A percentile compares a stretch with the other conserved stretches of the same genome.
These are phyloP conservation scores for Ophiorrhiza pumila DNA, from an alignment of 257 asterid genomes.

Conservation along the genomic window DNA sequence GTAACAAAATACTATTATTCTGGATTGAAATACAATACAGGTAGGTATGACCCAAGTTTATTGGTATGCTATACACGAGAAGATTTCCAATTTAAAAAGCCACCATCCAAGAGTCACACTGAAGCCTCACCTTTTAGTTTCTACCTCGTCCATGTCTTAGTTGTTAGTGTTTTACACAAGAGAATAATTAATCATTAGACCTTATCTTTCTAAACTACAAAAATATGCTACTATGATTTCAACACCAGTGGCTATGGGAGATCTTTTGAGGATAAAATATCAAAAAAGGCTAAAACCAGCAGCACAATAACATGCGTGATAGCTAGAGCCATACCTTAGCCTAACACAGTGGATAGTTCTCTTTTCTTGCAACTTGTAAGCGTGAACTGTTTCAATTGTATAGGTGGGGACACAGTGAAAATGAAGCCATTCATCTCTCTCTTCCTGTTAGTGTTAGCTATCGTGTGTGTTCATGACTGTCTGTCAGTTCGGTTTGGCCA, in stretches of 20 bases:
- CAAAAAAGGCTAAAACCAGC: neutral
- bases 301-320: neutral
- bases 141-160: neutral
- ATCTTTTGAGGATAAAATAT: neutral
- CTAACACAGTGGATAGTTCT: neutral
- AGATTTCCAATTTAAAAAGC: neutral
- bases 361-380: conserved; percentile 15
- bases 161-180: neutral
- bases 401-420: conserved; percentile 29
- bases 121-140: conserved; percentile 2
- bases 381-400: conserved; percentile 12
- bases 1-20: neutral
- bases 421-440: conserved; percentile 16
- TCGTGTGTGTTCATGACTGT: neutral
- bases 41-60: too few relatives aligned
- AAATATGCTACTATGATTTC: neutral
- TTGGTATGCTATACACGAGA: neutral
- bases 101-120: conserved; percentile 16
- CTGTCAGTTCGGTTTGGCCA: conserved; percentile 1
- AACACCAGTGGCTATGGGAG: neutral
- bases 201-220: neutral
- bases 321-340: neutral
- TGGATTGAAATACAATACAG: neutral
- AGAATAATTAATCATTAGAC: neutral
- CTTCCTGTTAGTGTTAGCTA: neutral